Evolutionary conservation across 805 yeast genomes (phyloP).

Genomic region (Cyberlindnera mrakii): DNA sequence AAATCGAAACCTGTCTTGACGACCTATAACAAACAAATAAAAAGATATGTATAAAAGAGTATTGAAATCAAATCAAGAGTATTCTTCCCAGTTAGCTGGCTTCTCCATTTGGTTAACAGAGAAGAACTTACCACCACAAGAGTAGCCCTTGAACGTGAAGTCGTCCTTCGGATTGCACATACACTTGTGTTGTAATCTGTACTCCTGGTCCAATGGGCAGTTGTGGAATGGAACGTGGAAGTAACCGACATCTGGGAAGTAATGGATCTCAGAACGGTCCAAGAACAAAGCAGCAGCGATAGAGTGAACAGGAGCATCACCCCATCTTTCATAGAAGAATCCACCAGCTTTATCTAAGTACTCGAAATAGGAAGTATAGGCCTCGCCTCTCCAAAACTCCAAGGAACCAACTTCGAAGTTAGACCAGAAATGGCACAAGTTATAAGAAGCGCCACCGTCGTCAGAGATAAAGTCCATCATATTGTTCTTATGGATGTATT

Average conservation of each 20-base stretch:
- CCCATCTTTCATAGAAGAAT: conserved; percentile 86
- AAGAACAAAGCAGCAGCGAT: conserved; percentile 64
- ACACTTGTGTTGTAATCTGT: conserved; percentile 61
- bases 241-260: conserved; percentile 73
- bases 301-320: conserved; percentile 87
- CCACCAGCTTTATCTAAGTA: conserved; percentile 67
- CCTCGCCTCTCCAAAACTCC: conserved; percentile 58
- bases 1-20: conserved; percentile 4
- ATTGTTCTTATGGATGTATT: conserved; percentile 39
- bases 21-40: not conserved
- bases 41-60: not conserved
- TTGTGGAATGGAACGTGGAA: conserved; percentile 73
- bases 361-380: conserved; percentile 58
- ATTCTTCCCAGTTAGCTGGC: conserved; percentile 68
- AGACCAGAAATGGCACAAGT: conserved; percentile 80
- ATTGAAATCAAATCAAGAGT: conserved; percentile 12
- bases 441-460: conserved; percentile 63
- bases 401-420: conserved; percentile 72
- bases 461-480: conserved; percentile 58
- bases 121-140: conserved; percentile 64
- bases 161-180: conserved; percentile 67
- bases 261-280: conserved; percentile 54
- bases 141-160: conserved; percentile 75
- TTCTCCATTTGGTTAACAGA: conserved; percentile 46
- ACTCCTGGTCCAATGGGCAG: conserved; percentile 65